Evolutionary conservation across 2,329 filamentous ascomycete species (phyloP).

Genomic region (Fonsecaea erecta): DNA sequence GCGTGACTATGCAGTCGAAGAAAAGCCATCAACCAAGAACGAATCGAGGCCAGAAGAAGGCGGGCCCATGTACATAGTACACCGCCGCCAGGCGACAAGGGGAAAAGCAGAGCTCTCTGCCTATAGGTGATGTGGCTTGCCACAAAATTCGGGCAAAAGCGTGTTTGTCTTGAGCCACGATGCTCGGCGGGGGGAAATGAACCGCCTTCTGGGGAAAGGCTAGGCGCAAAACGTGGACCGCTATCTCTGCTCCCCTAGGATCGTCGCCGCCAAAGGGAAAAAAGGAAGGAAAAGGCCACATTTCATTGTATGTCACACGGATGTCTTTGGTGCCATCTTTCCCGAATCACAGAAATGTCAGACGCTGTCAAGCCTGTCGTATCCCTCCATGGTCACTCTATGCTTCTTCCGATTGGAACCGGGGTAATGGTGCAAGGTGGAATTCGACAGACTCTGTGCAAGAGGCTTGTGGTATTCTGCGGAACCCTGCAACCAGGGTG

Average conservation of each 20-base stretch:
- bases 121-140: background rate
- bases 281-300: background rate
- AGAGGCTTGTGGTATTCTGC: conserved; percentile 11
- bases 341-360: conserved; percentile 12
- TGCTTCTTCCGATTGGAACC: conserved; percentile 17
- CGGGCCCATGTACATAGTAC: background rate
- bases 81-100: background rate
- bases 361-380: conserved; percentile 9
- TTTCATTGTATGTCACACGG: conserved; percentile 4
- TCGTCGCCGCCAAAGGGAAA: background rate
- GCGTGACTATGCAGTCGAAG: conserved; percentile 27
- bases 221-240: conserved; percentile 1
- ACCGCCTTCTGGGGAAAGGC: conserved; percentile 14
- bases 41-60: background rate
- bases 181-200: background rate
- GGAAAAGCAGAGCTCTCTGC: background rate
- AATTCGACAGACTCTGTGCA: conserved; percentile 14
- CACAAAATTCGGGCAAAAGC: background rate
- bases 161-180: conserved; percentile 5
- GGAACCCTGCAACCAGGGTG: conserved; percentile 18
- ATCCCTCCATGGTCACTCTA: background rate
- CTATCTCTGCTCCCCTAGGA: background rate
- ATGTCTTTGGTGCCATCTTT: conserved; percentile 7
- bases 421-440: conserved; percentile 15
- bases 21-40: conserved; percentile 2